phyloP scores from a whole-genome alignment of 331 rosid genomes.

The Malus hybrid region DNA sequence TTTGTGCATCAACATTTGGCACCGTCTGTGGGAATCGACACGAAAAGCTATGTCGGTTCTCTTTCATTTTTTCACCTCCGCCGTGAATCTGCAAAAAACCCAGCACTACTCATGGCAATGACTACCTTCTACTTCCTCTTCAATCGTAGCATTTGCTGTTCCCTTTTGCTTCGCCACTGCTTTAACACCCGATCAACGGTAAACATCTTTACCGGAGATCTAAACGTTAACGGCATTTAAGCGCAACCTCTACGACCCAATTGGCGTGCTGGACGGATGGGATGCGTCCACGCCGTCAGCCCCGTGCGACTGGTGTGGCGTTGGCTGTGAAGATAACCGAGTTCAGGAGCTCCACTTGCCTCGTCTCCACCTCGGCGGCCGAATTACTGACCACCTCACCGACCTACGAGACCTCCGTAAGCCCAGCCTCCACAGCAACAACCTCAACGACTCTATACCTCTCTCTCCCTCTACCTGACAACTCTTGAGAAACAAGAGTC shows the following conservation, averaged over 20 bases:
- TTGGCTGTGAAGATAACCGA: slow-evolving; percentile 38
- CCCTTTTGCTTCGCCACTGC: slow-evolving; percentile 23
- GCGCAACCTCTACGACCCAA: slow-evolving; percentile 47
- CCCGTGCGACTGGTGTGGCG: slow-evolving; percentile 78
- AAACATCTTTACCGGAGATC: slow-evolving; percentile 23
- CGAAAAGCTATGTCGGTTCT: too few species aligned
- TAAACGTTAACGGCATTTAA: slow-evolving; percentile 49
- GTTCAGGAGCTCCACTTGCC: slow-evolving; percentile 56
- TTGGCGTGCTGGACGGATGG: slow-evolving; percentile 51
- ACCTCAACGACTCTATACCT: slow-evolving; percentile 48
- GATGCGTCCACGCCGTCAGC: slow-evolving; percentile 50
- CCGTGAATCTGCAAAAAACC: too few species aligned
- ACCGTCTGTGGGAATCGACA: too few species aligned
- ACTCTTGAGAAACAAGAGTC: too few species aligned
- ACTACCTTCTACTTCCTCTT: slow-evolving; percentile 1
- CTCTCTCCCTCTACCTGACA: slow-evolving; percentile 27
- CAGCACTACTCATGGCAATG: slow-evolving; percentile 3
- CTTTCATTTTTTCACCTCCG: too few species aligned
- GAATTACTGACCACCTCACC: slow-evolving; percentile 32
- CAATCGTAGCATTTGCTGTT: slow-evolving; percentile 22
- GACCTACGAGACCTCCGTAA: slow-evolving; percentile 36
- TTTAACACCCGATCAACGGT: slow-evolving; percentile 10
- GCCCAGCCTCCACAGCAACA: slow-evolving; percentile 64
- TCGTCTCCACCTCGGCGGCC: slow-evolving; percentile 55
- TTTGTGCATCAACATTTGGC: too few species aligned